These are phyloP conservation scores for rapeseed (Brassica napus) DNA, from an alignment of 345 rosid genomes.

Conservation along the genomic window Da-Ae NC_063444.1:1199001-1199500, in stretches of 20 bases:
- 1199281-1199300: constrained; percentile 66
- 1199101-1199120: constrained; percentile 60
- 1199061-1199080: constrained; percentile 85
- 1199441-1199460: constrained; percentile 81
- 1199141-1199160: constrained; percentile 29
- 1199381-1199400: constrained; percentile 44
- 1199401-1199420: constrained; percentile 45
- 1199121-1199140: constrained; percentile 47
- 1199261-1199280: constrained; percentile 82
- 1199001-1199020: constrained; percentile 47
- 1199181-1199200: not conserved
- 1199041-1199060: constrained; percentile 94
- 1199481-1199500: constrained; percentile 80
- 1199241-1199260: constrained; percentile 79
- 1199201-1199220: constrained; percentile 30
- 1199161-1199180: constrained; percentile 35
- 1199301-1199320: constrained; percentile 51
- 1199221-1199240: constrained; percentile 75
- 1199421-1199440: constrained; percentile 67
- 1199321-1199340: constrained; percentile 3
- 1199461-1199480: constrained; percentile 44
- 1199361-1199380: constrained; percentile 59
- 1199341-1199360: constrained; percentile 48
- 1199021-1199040: constrained; percentile 77
- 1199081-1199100: constrained; percentile 75